Percentiles rank a stretch among this genome's conserved stretches.
Conservation (phyloP, 1,139 yeast species). For the Blastobotrys proliferans region DNA sequence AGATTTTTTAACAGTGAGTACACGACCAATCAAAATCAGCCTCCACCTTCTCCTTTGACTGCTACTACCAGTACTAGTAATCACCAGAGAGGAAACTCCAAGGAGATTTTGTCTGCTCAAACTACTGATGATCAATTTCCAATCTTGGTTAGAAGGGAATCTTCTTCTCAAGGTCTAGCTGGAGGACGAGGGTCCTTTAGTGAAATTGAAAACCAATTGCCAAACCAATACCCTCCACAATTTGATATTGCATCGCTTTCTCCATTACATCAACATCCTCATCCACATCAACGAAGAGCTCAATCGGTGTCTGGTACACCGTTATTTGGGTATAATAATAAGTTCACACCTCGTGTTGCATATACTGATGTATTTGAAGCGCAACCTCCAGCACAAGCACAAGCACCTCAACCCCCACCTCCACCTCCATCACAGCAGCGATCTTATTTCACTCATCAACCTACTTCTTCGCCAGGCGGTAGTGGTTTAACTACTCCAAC, state of each 20-base stretch:
- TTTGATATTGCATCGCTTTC: neutral
- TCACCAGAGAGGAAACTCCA: constrained; percentile 1
- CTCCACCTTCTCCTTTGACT: neutral
- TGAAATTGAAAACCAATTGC: too few species aligned
- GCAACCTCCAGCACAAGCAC: constrained; percentile 6
- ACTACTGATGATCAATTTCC: constrained; percentile 42
- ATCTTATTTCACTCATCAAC: too few species aligned
- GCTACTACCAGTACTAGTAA: constrained; percentile 1
- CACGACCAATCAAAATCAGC: neutral
- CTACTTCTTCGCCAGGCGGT: neutral
- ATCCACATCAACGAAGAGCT: constrained; percentile 5
- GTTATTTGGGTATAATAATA: constrained; percentile 3
- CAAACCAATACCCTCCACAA: constrained; percentile 8
- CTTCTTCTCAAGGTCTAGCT: constrained; percentile 9
- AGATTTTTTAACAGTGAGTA: constrained; percentile 1
- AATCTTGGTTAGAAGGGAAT: constrained; percentile 36
- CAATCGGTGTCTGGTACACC: constrained; percentile 7
- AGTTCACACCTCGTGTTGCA: constrained; percentile 6
- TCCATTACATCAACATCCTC: neutral
- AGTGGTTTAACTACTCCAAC: neutral
- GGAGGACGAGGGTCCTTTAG: too few species aligned
- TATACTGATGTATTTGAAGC: constrained; percentile 2
- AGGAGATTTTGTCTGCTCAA: constrained; percentile 29
- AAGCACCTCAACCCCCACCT: too few species aligned
- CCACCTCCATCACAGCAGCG: constrained; percentile 10